phyloP scores from a whole-genome alignment of 2,329 filamentous ascomycete species.

The Microcyclosporella mali region DNA sequence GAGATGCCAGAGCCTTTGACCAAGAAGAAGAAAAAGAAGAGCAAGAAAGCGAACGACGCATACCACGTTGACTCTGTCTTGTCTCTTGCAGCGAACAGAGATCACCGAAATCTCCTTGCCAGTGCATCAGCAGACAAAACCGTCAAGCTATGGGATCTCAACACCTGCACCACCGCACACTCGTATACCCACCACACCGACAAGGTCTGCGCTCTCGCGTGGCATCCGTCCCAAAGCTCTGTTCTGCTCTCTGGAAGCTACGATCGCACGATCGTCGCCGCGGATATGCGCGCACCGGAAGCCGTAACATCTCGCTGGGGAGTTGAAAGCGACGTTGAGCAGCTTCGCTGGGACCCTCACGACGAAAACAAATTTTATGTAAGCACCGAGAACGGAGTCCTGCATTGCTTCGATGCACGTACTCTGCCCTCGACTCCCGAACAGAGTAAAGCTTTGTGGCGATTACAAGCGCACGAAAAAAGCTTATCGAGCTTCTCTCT shows the following conservation, averaged over 20 bases:
- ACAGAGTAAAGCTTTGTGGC: conserved; percentile 82
- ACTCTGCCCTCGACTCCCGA: conserved; percentile 66
- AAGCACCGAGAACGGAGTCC: conserved; percentile 82
- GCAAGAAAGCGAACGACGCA: conserved; percentile 77
- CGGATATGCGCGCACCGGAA: conserved; percentile 90
- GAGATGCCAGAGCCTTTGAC: conserved; percentile 35
- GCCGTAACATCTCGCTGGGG: conserved; percentile 78
- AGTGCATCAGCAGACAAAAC: conserved; percentile 96
- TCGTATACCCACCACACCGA: conserved; percentile 94
- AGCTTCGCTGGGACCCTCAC: conserved; percentile 86
- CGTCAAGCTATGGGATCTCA: conserved; percentile 94
- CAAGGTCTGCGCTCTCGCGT: conserved; percentile 93
- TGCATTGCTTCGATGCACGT: conserved; percentile 87
- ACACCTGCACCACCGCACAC: conserved; percentile 86
- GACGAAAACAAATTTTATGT: conserved; percentile 88
- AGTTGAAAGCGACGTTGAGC: conserved; percentile 93
- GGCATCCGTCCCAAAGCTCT: conserved; percentile 83
- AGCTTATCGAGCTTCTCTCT: conserved; percentile 88
- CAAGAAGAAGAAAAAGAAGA: conserved; percentile 89
- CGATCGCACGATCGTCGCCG: conserved; percentile 87
- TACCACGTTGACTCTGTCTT: conserved; percentile 94
- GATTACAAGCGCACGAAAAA: conserved; percentile 89
- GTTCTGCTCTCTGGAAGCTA: conserved; percentile 89
- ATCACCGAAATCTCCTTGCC: conserved; percentile 88
- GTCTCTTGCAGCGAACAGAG: conserved; percentile 82